phyloP scores from a whole-genome alignment of 2,329 filamentous ascomycete species.

The Chrysoporthe puriensis region DNA sequence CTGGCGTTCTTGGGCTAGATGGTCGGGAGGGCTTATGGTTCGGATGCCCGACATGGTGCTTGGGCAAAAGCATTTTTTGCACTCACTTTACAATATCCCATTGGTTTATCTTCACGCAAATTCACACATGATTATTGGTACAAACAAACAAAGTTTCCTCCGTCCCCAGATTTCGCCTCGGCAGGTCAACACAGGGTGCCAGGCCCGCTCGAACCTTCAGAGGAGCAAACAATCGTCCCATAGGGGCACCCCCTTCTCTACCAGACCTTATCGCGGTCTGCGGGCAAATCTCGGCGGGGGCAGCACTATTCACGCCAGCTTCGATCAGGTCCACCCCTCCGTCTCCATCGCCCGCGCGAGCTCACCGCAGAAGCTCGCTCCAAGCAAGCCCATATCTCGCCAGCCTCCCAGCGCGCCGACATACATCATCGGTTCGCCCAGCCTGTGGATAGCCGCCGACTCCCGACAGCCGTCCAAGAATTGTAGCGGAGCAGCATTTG shows the following conservation, averaged over 20 bases:
- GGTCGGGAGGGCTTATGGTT: neutral
- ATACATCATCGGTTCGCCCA: neutral
- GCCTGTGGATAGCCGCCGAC: slow-evolving; percentile 3
- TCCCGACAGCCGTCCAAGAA: slow-evolving; percentile 4
- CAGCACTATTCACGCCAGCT: too few species aligned
- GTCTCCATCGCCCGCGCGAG: neutral
- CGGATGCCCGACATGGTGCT: slow-evolving; percentile 8
- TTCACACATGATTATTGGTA: neutral
- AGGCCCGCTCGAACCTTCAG: too few species aligned
- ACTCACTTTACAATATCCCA: neutral
- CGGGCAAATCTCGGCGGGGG: too few species aligned
- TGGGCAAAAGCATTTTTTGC: slow-evolving; percentile 7
- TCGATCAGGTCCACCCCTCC: too few species aligned
- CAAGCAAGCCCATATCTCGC: neutral
- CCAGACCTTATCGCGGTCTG: neutral
- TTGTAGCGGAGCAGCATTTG: neutral
- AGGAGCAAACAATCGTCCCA: too few species aligned
- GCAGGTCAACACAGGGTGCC: neutral
- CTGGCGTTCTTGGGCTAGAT: slow-evolving; percentile 4
- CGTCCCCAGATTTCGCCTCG: neutral
- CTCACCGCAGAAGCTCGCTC: neutral
- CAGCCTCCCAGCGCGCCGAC: neutral
- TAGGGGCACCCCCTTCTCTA: too few species aligned
- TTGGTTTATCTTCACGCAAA: neutral
- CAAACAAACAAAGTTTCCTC: neutral